Evolutionary conservation across 305 asterid species (phyloP), one percentile per base, ranked within the genome.

Genomic region (Nicotiana rustica): DNA sequence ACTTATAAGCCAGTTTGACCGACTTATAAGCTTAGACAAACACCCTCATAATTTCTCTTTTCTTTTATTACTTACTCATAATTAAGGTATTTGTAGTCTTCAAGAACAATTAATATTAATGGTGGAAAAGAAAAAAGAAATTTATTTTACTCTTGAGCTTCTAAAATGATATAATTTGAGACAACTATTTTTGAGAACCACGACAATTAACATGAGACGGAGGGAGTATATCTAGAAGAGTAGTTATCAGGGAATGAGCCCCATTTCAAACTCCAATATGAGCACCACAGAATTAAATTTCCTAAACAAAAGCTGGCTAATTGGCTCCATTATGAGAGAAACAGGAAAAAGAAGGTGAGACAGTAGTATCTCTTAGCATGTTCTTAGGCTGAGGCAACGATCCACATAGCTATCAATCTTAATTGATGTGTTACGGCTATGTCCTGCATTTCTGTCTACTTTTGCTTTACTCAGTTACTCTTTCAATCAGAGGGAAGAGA

Each of bases 301-400:
- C 44, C 47, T 56, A 55, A 67, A 44, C 21, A 73, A 85, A 84
- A 75, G 59, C 44, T 69, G 47, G 47, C 47, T 41, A 41, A 41
- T 60, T 44, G 73, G 79, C 67, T 59, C 69, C 85, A 78, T 36
- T 44, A 15, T 52, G 67, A 44, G 47, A 76, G 77, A 57, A 47
- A 17, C 47, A 33, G 29, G 25, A 76, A 73, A 66, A 38, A 36
- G 60, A 19, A 44, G 4, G 78, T 56, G 25, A 25, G 44, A 75
- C 64, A 75, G 7, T 75, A 44, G 14, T 10, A 71, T 6, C 10
- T 47, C 7, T 57, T 82, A 4, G 86, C 89, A 88, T 88, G 90
- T 86, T 88, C 89, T 82, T 84, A 80, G 89, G 88, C 86, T 88
- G 78, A 61, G 59, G 82, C 67, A 75, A 25, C 10, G 21, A 59